Conservation (phyloP, 106 monocot genomes). For the Gastrodia elata region DNA sequence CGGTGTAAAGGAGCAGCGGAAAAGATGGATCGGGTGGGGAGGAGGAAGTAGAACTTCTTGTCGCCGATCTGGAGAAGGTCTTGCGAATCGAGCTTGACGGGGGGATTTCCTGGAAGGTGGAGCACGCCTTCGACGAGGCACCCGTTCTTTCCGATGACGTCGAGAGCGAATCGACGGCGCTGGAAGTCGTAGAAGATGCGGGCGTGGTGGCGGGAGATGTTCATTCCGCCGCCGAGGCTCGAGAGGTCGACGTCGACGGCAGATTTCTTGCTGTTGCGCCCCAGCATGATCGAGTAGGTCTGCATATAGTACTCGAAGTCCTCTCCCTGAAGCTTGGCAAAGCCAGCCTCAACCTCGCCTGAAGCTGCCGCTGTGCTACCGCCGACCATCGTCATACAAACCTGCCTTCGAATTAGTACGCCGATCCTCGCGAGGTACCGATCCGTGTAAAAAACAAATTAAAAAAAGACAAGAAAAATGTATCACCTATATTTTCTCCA, state of each 20-base stretch:
- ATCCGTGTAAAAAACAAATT: too few species aligned
- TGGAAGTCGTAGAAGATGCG: slow-evolving; percentile 83
- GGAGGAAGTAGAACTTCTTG: slow-evolving; percentile 70
- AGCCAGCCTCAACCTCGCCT: slow-evolving; percentile 56
- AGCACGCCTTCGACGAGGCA: slow-evolving; percentile 79
- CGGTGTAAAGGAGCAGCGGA: slow-evolving; percentile 13
- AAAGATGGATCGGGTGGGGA: slow-evolving; percentile 60
- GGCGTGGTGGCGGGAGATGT: slow-evolving; percentile 72
- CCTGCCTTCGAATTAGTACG: neutral
- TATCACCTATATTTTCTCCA: neutral
- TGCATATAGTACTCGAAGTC: slow-evolving; percentile 95
- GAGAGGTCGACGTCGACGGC: slow-evolving; percentile 70
- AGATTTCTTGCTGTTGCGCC: slow-evolving; percentile 69
- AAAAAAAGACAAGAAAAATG: neutral
- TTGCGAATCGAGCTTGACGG: slow-evolving; percentile 71
- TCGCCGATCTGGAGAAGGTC: slow-evolving; percentile 75
- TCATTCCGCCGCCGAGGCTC: slow-evolving; percentile 73
- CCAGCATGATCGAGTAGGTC: slow-evolving; percentile 75
- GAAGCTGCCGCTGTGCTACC: neutral
- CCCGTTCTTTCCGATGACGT: slow-evolving; percentile 73
- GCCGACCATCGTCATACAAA: slow-evolving; percentile 1
- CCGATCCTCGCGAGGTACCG: neutral
- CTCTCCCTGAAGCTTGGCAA: slow-evolving; percentile 78
- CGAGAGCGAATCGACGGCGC: slow-evolving; percentile 73
- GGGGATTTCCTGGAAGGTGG: slow-evolving; percentile 57